Base-by-base conservation (phyloP, 345 rosid species). In the Mangifera indica region DNA sequence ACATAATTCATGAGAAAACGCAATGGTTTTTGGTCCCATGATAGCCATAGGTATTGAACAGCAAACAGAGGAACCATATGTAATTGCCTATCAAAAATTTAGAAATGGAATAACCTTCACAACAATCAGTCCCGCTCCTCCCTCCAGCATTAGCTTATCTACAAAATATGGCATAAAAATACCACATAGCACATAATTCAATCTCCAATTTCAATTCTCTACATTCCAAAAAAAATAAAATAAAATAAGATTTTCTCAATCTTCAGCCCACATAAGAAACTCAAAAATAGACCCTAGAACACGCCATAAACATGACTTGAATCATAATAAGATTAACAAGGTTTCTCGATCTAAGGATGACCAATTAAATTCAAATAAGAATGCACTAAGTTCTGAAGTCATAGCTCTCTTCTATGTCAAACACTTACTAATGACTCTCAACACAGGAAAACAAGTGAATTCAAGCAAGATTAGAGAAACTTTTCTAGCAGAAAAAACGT, bases 31-130 rank as follows among this genome's bases (percentile, higher is more conserved):
- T 18, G 14, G 17, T 51, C 14, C 29, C 12, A 14, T 20, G 25
- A 46, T 56, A 25, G 24, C 53, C n/a, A 44, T 53, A 3, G 34
- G 0, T 54, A 69, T 17, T 45, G 63, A 24, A 56, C 40, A 21
- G 72, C 72, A 57, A 55, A 29, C 37, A 12, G 17, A 57, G 63
- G 72, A 42, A 24, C 32, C 54, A 37, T 7, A 21, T 54, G 40
- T 25, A 15, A 24, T 7, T 15, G 32, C 26, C 37, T 34, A 34
- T 34, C 3, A 37, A 5, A 37, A 37, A 37, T 37, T 37, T 37
- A 37, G 42, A 37, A 37, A 37, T 37, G 42, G 42, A 6, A 37
- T 37, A 8, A 1, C 42, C 22, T 42, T 7, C 24, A 40, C 51
- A 22, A 15, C 54, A 57, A 24, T 11, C 9, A 69, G 44, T 57